Evolutionary conservation across 257 asterid genomes (phyloP).

Genomic region (Solanum piurae): DNA sequence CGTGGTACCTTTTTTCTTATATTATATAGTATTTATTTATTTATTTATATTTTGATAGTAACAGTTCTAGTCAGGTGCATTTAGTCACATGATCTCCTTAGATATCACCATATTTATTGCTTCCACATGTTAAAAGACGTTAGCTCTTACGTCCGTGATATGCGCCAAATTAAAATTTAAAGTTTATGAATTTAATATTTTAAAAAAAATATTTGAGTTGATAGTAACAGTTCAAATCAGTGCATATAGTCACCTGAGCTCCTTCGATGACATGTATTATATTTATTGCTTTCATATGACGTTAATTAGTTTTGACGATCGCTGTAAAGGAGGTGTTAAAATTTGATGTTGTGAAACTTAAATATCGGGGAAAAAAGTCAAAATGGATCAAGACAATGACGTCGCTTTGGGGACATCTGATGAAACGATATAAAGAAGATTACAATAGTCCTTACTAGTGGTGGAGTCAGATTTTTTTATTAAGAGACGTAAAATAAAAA

Average conservation of each 20-base stretch:
- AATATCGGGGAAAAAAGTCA: not conserved
- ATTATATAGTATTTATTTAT: not conserved
- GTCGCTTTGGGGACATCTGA: no score
- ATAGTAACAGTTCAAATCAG: not conserved
- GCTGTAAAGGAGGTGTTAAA: not conserved
- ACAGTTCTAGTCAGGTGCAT: not conserved
- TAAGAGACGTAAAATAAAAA: fast-evolving
- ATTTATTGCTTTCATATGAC: not conserved
- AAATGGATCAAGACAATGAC: not conserved
- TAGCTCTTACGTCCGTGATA: fast-evolving
- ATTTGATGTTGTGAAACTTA: not conserved
- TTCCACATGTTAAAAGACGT: not conserved
- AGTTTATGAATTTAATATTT: not conserved
- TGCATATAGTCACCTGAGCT: not conserved
- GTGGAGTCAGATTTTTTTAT: fast-evolving
- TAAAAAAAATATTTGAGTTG: not conserved
- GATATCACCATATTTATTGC: not conserved
- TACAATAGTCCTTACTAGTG: not conserved
- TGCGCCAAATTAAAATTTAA: not conserved
- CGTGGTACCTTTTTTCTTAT: not conserved
- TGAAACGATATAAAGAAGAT: no score
- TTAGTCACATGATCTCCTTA: not conserved
- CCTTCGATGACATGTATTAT: not conserved
- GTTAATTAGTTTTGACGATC: fast-evolving
- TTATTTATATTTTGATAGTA: not conserved